These are phyloP conservation scores for Posidonia australis DNA, from an alignment of 106 monocot species.

Conservation along the genomic window DNA sequence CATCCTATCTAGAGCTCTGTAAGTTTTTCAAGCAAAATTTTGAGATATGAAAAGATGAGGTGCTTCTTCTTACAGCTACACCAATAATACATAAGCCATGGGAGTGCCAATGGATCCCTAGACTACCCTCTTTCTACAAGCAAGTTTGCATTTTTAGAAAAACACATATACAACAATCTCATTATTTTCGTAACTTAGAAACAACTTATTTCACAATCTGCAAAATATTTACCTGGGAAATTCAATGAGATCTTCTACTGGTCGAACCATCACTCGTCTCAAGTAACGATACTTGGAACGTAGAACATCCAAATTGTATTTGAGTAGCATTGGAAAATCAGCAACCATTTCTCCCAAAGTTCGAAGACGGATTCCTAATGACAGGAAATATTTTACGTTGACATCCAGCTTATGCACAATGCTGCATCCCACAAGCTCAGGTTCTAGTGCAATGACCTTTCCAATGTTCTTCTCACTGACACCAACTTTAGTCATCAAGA, in stretches of 20 bases:
- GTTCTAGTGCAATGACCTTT: constrained; percentile 89
- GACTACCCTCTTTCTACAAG: no score
- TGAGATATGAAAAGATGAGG: no score
- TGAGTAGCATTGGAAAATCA: constrained; percentile 90
- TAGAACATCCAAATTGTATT: constrained; percentile 70
- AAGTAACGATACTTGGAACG: constrained; percentile 85
- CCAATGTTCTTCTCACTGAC: constrained; percentile 63
- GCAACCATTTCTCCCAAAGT: constrained; percentile 80
- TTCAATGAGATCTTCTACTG: constrained; percentile 78
- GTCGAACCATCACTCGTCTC: constrained; percentile 75
- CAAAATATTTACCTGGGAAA: constrained; percentile 59
- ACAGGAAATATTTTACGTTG: constrained; percentile 83
- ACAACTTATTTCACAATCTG: no score
- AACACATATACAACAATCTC: no score
- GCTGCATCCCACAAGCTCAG: constrained; percentile 81
- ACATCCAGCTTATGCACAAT: constrained; percentile 72
- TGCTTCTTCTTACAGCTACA: no score
- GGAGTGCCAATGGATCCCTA: no score
- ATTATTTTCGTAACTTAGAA: no score
- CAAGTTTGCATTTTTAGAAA: no score
- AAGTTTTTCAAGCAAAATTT: no score
- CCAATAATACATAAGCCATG: no score
- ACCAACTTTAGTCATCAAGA: constrained; percentile 86
- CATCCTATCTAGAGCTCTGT: no score
- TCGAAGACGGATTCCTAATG: constrained; percentile 63